Base-by-base conservation (phyloP, 495 filamentous ascomycete species). In the Hyaloscypha hepaticicola region DNA sequence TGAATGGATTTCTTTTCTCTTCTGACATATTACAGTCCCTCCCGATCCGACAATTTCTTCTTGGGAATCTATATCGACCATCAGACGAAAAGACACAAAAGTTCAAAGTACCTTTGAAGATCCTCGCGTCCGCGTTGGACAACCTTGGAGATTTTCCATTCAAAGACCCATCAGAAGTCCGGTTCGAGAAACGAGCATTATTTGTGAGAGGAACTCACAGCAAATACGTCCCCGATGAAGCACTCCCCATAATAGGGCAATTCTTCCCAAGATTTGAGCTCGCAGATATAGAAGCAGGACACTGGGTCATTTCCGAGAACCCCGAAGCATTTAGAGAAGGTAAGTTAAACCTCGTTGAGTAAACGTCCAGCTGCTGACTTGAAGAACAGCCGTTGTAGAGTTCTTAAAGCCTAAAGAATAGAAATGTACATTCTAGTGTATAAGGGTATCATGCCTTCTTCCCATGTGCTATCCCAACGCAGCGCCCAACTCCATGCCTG, bases 251-350 rank as follows among this genome's bases (percentile, higher is more conserved):
- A 5, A 91, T 97, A 65, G 96, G 93, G 24, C 81, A 82, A 65
- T 97, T 98, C 75, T 99, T 97, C 74, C 95, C 95, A 28, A 78
- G 82, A 48, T 95, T 97, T 63, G 75, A 84, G 70, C 72, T 97
- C 33, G 85, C 81, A 16, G 93, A 97, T 78, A 83, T 97, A 34
- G 90, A 97, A 22, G 84, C 88, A 5, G 95, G 95, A 0, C 95
- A 99, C 72, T 98, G 95, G 95, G 79, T 99, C 0, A 94, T 96
- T 68, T 91, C 90, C 11, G 94, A 98, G 80, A 90, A 93, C 63
- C 95, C 95, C 0, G 89, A 95, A 73, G 88, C 79, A 3, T 99
- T 99, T 72, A 82, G 89, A 71, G 78, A 85, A 80, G 89, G 92
- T 96, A 75, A 75, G 85, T 74, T 33, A 60, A 27, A 34, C n/a